phyloP scores from a whole-genome alignment of 2,329 filamentous ascomycete species.

The Coleophoma crateriformis region DNA sequence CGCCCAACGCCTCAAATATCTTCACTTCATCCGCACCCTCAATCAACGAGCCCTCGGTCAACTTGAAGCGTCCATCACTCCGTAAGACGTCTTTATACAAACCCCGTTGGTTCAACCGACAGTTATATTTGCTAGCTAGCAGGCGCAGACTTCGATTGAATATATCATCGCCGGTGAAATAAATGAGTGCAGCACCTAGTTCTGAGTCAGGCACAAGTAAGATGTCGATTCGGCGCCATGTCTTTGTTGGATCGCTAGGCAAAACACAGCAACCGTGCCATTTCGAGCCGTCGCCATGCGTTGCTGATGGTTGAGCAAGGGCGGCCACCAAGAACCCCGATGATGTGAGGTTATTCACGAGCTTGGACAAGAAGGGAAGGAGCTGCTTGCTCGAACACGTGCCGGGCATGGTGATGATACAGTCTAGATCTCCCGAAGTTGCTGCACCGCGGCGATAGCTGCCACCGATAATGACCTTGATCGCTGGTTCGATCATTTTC shows the following conservation, averaged over 20 bases:
- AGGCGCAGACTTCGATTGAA: conserved; percentile 86
- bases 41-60: conserved; percentile 63
- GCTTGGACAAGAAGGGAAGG: conserved; percentile 51
- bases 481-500: conserved; percentile 50
- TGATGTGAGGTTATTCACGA: conserved; percentile 57
- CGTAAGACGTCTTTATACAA: conserved; percentile 68
- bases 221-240: conserved; percentile 81
- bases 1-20: conserved; percentile 77
- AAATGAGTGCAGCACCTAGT: conserved; percentile 81
- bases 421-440: conserved; percentile 76
- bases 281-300: conserved; percentile 56
- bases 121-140: conserved; percentile 72
- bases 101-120: conserved; percentile 80
- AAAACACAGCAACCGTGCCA: conserved; percentile 85
- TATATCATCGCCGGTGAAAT: conserved; percentile 93
- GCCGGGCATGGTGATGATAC: conserved; percentile 68
- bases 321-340: conserved; percentile 63
- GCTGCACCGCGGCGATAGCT: conserved; percentile 78
- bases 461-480: conserved; percentile 72
- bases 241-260: conserved; percentile 38
- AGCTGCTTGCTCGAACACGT: conserved; percentile 51
- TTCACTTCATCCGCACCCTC: conserved; percentile 70
- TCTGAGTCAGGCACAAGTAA: conserved; percentile 75
- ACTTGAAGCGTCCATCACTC: conserved; percentile 48
- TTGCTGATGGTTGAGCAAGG: conserved; percentile 49